Evolutionary conservation across 345 rosid species (phyloP), one percentile per base, ranked within the genome.

Genomic region (Kernera saxatilis): DNA sequence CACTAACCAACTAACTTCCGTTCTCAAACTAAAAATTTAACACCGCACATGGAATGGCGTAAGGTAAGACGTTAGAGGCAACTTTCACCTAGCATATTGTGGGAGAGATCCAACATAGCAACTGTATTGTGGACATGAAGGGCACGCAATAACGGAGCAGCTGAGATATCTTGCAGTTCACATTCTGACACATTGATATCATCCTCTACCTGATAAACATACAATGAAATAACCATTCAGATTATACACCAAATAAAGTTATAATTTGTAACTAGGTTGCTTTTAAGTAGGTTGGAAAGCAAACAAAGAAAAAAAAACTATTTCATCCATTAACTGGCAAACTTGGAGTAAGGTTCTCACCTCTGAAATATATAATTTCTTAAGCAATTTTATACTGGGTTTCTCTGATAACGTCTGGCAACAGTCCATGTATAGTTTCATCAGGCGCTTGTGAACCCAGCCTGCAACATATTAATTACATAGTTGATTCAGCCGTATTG

Each of bases 391-490:
- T 79, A 91, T 73, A 82, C 84, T 88, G 32, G 93, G 93, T 64
- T 80, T 49, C 79, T 94, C 99, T 8, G 80, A 74, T 64, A 89
- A 71, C 65, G 84, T 84, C 23, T 79, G 77, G 77, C 98, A 91
- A 73, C 85, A 84, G 67, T 89, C 98, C 75, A 89, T 83, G 60
- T 91, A 94, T 39, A 87, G 72, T 77, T 87, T 88, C 87, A 91
- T 88, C 81, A 94, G 72, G 57, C 92, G 92, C 83, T 94, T 94
- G 81, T 87, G 99, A 62, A 91, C 83, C 99, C 96, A 94, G 39
- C 96, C 99, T 89, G 80, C 70, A 80, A 73, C 29, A 67, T 23
- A n/a, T 44, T 43, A 60, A 45, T 62, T 53, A 25, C 43, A 13
- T 45, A 46, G 67, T 33, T 64, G 8, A 50, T 29, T 33, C 49